phyloP scores from a whole-genome alignment of 768 basidiomycete species.

The Tulasnella sp. region DNA sequence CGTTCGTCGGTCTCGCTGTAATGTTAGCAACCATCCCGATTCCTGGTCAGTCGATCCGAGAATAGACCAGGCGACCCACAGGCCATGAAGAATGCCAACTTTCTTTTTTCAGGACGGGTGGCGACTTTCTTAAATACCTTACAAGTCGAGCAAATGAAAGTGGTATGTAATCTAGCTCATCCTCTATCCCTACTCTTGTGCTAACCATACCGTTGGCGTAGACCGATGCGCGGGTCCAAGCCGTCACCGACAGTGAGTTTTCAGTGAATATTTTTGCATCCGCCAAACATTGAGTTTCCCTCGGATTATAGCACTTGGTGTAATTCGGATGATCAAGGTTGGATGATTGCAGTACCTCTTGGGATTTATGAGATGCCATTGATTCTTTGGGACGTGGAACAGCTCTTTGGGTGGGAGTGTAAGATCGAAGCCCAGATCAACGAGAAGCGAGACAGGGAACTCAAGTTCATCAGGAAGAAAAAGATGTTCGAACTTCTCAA shows the following conservation, averaged over 20 bases:
- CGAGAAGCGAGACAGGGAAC: slow-evolving; percentile 63
- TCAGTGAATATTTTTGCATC: slow-evolving; percentile 35
- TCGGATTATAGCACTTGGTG: slow-evolving; percentile 51
- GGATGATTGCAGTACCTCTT: neutral
- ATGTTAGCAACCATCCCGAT: slow-evolving; percentile 61
- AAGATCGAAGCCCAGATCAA: slow-evolving; percentile 56
- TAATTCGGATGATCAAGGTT: slow-evolving; percentile 67
- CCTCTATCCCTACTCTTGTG: neutral
- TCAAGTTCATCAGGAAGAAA: slow-evolving; percentile 57
- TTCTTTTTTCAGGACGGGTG: slow-evolving; percentile 44
- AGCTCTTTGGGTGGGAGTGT: slow-evolving; percentile 58
- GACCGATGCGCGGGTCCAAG: slow-evolving; percentile 64
- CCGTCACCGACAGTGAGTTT: slow-evolving; percentile 61
- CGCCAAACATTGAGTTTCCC: neutral
- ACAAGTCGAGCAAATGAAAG: slow-evolving; percentile 58
- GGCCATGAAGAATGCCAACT: neutral
- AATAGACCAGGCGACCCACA: neutral
- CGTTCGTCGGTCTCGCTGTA: slow-evolving; percentile 60
- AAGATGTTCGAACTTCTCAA: slow-evolving; percentile 57
- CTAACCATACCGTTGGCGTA: slow-evolving; percentile 32
- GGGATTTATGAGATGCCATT: too few species aligned
- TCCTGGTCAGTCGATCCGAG: slow-evolving; percentile 48
- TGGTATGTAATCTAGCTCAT: slow-evolving; percentile 40
- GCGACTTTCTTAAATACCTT: slow-evolving; percentile 53
- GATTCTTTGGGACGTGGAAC: neutral